Base-by-base conservation (phyloP, 768 basidiomycete species). In the Kwoniella heveanensis region DNA sequence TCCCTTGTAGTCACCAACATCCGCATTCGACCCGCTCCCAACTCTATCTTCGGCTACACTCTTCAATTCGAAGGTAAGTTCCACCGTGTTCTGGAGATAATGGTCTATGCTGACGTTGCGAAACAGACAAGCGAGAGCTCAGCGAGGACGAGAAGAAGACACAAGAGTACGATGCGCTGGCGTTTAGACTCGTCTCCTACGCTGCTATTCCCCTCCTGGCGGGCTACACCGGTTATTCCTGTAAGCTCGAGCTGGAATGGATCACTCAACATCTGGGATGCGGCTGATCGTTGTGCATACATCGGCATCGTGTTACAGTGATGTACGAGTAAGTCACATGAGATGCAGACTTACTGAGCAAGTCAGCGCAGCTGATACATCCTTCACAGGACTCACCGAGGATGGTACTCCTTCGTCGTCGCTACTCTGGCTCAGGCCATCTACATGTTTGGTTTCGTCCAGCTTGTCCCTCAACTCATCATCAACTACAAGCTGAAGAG, bases 401-500 rank as follows among this genome's bases (percentile, higher is more conserved):
- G 92, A 59, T 98, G 94, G 95, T 98, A 98, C 80, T 92, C 90
- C 70, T 99, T 96, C 80, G 83, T 91, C 57, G 92, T 98, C 62
- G 88, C 91, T 47, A 96, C 94, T 1, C 84, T 95, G 57, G 94
- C 92, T 48, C 74, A 78, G 60, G 79, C 78, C n/a, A 79, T 80
- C 64, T 80, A 80, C 71, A 92, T 92, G 88, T 97, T 98, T 80
- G 96, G 95, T 64, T 99, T 99, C 80, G 93, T 96, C 71, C 84
- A 93, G 87, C 77, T 82, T 50, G 67, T 82, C 17, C 80, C 81
- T 27, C 77, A 76, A 60, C 54, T 79, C 61, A 95, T 97, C 75
- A 94, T 97, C 83, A 96, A 96, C 82, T 96, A 94, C 82, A 95
- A 95, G 80, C 85, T 98, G 64, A 82, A 93, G 89, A 92, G 89